Base-by-base conservation (phyloP, 2,329 filamentous ascomycete species). In the Phyllosticta citrichinensis region DNA sequence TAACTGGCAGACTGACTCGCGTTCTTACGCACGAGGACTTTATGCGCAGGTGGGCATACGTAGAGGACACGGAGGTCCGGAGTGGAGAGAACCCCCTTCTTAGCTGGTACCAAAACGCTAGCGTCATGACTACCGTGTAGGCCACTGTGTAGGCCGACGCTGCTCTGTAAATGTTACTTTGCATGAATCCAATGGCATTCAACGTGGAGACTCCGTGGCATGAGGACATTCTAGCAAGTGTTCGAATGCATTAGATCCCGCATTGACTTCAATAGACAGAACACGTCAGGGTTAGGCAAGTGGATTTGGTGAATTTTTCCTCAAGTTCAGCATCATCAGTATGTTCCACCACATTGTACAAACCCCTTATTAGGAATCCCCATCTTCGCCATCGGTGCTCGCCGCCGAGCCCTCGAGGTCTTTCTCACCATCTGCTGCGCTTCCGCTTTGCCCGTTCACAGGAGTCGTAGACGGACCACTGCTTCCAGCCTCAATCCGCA, bases 41-140 rank as follows among this genome's bases (percentile, higher is more conserved):
- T 71, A 86, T 99, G 82, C 81, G 81, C 58, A 83, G 88, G 60
- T 96, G 95, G 91, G 91, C 93, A 6, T 91, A 89, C 71, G 80
- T 96, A 56, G 91, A 94, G 71, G 90, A 96, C 69, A 97, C 93
- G 20, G 82, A 88, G 79, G 96, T 92, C 52, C 81, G 82, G 68
- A 96, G 87, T 71, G 94, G 94, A 19, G 94, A 99, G 79, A 97
- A 97, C 72, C 93, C 93, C 53, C 76, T 99, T 70, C 72, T 97
- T 74, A 88, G 80, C 68, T 97, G 94, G 87, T 99, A 97, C 76
- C 88, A 89, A 77, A 99, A 99, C 75, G 92, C 93, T 58, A 94
- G 88, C 74, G 88, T 97, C 68, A 83, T 97, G 82, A 87, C 91
- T 57, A 97, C 92, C 58, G 83, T 94, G 66, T 95, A 80, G 75